Evolutionary conservation across 768 basidiomycete species (phyloP).

Genomic region (Podaxis sp.): DNA sequence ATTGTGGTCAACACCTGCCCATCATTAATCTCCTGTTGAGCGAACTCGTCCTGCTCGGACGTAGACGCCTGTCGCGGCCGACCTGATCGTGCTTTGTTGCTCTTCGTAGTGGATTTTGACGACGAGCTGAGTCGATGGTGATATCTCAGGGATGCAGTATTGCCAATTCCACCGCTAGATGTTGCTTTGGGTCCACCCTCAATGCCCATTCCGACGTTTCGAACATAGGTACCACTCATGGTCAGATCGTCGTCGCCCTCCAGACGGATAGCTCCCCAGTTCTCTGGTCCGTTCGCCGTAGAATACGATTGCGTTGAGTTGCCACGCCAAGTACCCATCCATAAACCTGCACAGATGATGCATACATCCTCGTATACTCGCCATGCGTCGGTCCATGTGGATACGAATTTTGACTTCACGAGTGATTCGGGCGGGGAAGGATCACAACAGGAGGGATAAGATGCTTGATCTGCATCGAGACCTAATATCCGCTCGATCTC

Average conservation of each 20-base stretch:
- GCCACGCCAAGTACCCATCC: conserved; percentile 68
- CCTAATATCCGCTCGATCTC: conserved; percentile 70
- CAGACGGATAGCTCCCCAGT: conserved; percentile 57
- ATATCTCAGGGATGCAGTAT: neutral
- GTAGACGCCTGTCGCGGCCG: conserved; percentile 34
- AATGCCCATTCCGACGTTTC: conserved; percentile 68
- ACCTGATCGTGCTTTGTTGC: conserved; percentile 49
- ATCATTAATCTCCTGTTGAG: conserved; percentile 22
- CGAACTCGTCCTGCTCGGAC: conserved; percentile 20
- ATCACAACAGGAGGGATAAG: conserved; percentile 36
- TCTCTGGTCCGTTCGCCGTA: conserved; percentile 42
- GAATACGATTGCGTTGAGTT: conserved; percentile 49
- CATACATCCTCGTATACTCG: conserved; percentile 85
- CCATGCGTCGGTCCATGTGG: conserved; percentile 69
- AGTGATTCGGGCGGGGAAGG: conserved; percentile 24
- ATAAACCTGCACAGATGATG: conserved; percentile 77
- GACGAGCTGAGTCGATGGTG: conserved; percentile 20
- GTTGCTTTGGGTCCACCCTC: conserved; percentile 54
- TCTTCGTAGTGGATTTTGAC: conserved; percentile 37
- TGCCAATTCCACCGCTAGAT: conserved; percentile 20
- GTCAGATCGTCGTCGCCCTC: conserved; percentile 68
- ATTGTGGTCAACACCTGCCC: conserved; percentile 44
- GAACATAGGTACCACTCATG: conserved; percentile 38
- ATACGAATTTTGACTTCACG: conserved; percentile 37
- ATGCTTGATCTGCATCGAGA: conserved; percentile 40